A percentile compares a stretch with the other conserved stretches of the same genome.
phyloP scores from a whole-genome alignment of 106 monocot genomes.

The Iris macrosiphon region DNA sequence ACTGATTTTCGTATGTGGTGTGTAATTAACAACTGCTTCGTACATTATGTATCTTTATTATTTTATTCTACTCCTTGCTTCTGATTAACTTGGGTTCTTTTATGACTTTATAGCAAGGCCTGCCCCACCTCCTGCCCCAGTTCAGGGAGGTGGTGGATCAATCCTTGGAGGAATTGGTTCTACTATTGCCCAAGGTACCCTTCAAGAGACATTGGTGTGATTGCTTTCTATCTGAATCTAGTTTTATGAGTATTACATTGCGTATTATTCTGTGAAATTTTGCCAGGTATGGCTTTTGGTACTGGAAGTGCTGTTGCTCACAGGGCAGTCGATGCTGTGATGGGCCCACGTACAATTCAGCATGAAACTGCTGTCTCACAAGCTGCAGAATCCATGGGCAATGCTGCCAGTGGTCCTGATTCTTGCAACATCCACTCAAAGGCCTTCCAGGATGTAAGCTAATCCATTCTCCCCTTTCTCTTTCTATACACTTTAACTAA shows the following conservation, averaged over 20 bases:
- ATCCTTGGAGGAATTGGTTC: constrained; percentile 55
- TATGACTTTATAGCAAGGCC: too few species aligned
- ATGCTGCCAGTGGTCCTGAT: constrained; percentile 31
- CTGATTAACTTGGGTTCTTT: too few species aligned
- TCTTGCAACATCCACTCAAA: constrained; percentile 68
- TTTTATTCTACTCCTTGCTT: too few species aligned
- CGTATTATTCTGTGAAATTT: too few species aligned
- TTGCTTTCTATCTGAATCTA: too few species aligned
- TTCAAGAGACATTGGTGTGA: too few species aligned
- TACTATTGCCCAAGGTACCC: constrained; percentile 52
- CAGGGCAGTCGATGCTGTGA: constrained; percentile 81
- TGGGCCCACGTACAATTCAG: constrained; percentile 86
- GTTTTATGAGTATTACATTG: too few species aligned
- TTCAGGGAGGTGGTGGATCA: constrained; percentile 31
- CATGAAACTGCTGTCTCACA: constrained; percentile 51
- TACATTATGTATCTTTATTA: too few species aligned
- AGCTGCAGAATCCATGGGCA: constrained; percentile 25
- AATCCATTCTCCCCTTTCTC: too few species aligned
- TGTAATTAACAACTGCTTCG: too few species aligned
- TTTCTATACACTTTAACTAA: too few species aligned
- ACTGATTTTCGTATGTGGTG: too few species aligned
- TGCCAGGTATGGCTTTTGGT: constrained; percentile 96
- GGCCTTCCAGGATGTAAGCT: constrained; percentile 91
- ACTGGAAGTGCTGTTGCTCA: constrained; percentile 89
- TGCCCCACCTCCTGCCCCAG: constrained; percentile 56